Conservation (phyloP, 202 grass and related monocot genomes). For the Musa balbisiana region DNA sequence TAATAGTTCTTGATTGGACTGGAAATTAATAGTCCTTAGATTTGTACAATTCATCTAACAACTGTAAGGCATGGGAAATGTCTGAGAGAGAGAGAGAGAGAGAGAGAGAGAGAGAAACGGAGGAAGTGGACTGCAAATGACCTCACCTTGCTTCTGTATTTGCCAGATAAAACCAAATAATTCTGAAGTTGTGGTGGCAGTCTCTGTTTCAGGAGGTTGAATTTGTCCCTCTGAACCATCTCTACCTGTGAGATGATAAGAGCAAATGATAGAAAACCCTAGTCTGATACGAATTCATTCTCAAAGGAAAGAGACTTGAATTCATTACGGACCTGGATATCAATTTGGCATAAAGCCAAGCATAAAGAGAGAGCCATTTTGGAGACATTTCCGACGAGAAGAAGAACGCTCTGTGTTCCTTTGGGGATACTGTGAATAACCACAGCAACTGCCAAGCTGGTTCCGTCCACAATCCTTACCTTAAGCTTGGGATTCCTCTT, state of each 20-base stretch:
- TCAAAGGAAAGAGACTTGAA: no score
- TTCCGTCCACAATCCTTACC: slow-evolving; percentile 63
- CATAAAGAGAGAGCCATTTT: slow-evolving; percentile 42
- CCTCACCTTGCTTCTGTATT: slow-evolving; percentile 43
- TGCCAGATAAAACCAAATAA: slow-evolving; percentile 29
- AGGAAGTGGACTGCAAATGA: not conserved
- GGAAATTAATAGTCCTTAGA: not conserved
- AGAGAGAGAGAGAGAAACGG: not conserved
- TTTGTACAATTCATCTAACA: not conserved
- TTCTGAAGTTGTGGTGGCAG: slow-evolving; percentile 35
- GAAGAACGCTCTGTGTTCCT: slow-evolving; percentile 39
- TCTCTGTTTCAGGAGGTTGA: slow-evolving; percentile 38
- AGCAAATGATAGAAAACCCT: not conserved
- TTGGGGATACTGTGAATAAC: slow-evolving; percentile 50
- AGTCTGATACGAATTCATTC: no score
- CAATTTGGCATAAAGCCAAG: slow-evolving; percentile 35
- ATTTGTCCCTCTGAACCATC: slow-evolving; percentile 30
- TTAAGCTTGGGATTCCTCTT: slow-evolving; percentile 46
- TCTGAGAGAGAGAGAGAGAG: not conserved
- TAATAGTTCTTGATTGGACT: no score
- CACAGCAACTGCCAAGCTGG: slow-evolving; percentile 51
- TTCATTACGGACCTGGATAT: slow-evolving; percentile 31
- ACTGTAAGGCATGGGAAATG: not conserved
- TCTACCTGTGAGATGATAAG: slow-evolving; percentile 34
- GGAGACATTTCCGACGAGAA: slow-evolving; percentile 44